Conservation (phyloP, 208 protist species). For the Acanthamoeba sp. region DNA sequence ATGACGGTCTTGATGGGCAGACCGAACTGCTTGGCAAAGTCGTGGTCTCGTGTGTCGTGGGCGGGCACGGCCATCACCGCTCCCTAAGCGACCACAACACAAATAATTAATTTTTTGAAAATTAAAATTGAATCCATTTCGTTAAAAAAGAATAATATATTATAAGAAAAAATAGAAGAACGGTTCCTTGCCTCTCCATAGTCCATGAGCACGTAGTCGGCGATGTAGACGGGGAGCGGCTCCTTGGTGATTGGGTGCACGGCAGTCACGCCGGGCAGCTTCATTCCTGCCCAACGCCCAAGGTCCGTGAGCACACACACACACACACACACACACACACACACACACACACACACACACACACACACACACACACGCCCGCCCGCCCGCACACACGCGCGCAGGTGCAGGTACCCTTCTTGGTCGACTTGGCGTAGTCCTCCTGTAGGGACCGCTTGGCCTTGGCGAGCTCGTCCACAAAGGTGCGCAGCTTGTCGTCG, state of each 20-base stretch:
- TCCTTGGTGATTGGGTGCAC: constrained; percentile 81
- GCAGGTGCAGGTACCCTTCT: background rate
- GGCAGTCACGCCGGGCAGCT: constrained; percentile 72
- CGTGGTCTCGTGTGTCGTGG: constrained; percentile 89
- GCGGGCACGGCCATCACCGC: constrained; percentile 88
- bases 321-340: too few relatives aligned
- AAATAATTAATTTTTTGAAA: too few relatives aligned
- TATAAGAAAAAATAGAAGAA: too few relatives aligned
- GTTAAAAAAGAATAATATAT: too few relatives aligned
- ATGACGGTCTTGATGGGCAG: constrained; percentile 85
- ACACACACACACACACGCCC: too few relatives aligned
- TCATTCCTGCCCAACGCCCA: constrained; percentile 38
- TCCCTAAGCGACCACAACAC: too few relatives aligned
- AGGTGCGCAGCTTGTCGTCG: background rate
- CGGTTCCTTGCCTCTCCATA: constrained; percentile 86
- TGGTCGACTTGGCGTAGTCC: constrained; percentile 24
- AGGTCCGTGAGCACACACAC: background rate
- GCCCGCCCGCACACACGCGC: too few relatives aligned
- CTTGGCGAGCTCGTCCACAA: constrained; percentile 38
- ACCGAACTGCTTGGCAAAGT: constrained; percentile 85
- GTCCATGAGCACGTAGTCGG: constrained; percentile 87
- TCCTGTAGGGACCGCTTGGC: background rate
- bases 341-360: too few relatives aligned
- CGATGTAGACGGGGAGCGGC: constrained; percentile 86
- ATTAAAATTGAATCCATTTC: too few relatives aligned